Percentiles rank a stretch among this genome's conserved stretches.
Conservation (phyloP, 2,329 filamentous ascomycete genomes). For the Dactylellina parvicollis region DNA sequence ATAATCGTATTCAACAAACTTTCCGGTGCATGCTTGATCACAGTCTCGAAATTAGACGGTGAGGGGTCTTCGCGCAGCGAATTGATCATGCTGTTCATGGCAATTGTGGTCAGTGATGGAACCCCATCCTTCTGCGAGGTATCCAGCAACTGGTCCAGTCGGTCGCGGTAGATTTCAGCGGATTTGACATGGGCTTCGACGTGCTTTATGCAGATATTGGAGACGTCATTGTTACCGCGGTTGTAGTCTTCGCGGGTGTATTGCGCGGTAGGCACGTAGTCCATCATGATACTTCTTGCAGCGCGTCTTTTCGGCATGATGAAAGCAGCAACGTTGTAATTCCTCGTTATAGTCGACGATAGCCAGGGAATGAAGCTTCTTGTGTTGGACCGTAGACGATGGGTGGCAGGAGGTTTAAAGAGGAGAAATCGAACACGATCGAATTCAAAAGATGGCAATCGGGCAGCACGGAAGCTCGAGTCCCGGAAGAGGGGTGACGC, state of each 20-base stretch:
- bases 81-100: conserved; percentile 53
- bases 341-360: not conserved
- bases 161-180: conserved; percentile 26
- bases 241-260: conserved; percentile 30
- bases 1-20: conserved; percentile 42
- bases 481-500: conserved; percentile 15
- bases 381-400: conserved; percentile 1
- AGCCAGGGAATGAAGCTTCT: not conserved
- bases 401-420: not conserved
- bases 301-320: not conserved
- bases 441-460: not conserved
- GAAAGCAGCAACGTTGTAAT: too few species aligned
- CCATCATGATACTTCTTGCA: conserved; percentile 29
- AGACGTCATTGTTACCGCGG: conserved; percentile 11
- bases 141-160: conserved; percentile 24
- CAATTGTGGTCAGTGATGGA: conserved; percentile 45
- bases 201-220: conserved; percentile 44
- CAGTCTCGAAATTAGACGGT: conserved; percentile 40
- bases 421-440: not conserved
- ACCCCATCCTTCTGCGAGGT: conserved; percentile 8
- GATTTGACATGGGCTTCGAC: conserved; percentile 48
- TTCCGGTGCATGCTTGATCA: conserved; percentile 46
- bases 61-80: conserved; percentile 46
- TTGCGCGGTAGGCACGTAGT: conserved; percentile 47
- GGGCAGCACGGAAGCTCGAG: not conserved